Evolutionary conservation across 2,329 filamentous ascomycete species (phyloP).

Genomic region (Periconia macrospinosa): DNA sequence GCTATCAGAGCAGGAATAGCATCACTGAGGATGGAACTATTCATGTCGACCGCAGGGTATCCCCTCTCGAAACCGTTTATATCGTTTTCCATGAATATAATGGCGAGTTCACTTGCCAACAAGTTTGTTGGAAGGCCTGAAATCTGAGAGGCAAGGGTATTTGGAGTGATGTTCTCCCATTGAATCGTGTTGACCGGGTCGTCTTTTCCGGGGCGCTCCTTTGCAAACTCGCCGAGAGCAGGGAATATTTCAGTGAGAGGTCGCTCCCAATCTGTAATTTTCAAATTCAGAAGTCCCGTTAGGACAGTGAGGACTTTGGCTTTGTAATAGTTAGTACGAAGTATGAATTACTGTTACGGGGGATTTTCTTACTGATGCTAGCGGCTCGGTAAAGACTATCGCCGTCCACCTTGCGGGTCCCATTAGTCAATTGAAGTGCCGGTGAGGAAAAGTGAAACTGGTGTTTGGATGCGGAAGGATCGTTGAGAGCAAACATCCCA

Average conservation of each 20-base stretch:
- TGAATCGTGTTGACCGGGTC: constrained; percentile 22
- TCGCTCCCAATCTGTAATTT: constrained; percentile 34
- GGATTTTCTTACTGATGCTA: constrained; percentile 24
- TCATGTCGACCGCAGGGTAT: not conserved
- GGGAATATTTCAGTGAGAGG: constrained; percentile 32
- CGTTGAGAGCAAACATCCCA: constrained; percentile 45
- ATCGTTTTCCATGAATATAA: too few relatives aligned
- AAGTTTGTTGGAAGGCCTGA: constrained; percentile 11
- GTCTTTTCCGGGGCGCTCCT: not conserved
- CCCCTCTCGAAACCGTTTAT: too few relatives aligned
- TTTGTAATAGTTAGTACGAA: not conserved
- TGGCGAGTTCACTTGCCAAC: not conserved
- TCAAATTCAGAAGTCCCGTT: constrained; percentile 39
- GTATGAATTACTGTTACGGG: not conserved
- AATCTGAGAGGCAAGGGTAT: constrained; percentile 31
- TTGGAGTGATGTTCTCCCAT: constrained; percentile 33
- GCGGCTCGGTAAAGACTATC: constrained; percentile 47
- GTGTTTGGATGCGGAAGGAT: constrained; percentile 29
- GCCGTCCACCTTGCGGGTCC: constrained; percentile 41
- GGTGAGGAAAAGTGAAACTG: constrained; percentile 45
- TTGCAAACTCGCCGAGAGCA: constrained; percentile 15
- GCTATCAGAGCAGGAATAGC: not conserved
- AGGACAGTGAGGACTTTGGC: constrained; percentile 41
- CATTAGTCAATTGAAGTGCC: constrained; percentile 31
- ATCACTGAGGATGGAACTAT: not conserved